Evolutionary conservation across 2,329 filamentous ascomycete genomes (phyloP).

Genomic region (Aspergillus felis): DNA sequence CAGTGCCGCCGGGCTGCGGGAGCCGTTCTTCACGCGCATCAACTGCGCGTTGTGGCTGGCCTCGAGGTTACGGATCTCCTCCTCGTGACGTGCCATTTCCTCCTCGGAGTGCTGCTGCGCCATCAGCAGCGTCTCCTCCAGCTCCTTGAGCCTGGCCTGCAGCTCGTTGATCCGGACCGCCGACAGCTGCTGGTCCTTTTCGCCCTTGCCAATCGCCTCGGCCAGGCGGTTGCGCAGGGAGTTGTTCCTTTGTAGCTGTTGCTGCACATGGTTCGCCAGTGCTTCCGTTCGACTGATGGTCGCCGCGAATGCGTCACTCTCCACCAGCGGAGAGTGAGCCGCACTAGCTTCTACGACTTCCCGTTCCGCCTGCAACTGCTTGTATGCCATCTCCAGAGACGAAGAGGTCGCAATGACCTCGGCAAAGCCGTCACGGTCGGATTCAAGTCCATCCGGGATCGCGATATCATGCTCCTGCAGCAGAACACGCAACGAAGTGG

Average conservation of each 20-base stretch:
- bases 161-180: conserved; percentile 78
- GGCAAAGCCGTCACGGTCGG: conserved; percentile 39
- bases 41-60: conserved; percentile 76
- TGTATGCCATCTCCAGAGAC: conserved; percentile 69
- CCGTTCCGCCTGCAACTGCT: conserved; percentile 66
- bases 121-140: conserved; percentile 78
- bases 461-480: conserved; percentile 79
- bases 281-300: conserved; percentile 76
- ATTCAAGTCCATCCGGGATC: conserved; percentile 59
- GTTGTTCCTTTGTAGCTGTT: conserved; percentile 75
- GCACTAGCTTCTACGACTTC: conserved; percentile 63
- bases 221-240: conserved; percentile 71
- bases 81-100: conserved; percentile 76
- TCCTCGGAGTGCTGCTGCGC: conserved; percentile 87
- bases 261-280: conserved; percentile 71
- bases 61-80: conserved; percentile 71
- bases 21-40: conserved; percentile 61
- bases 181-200: conserved; percentile 75
- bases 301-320: conserved; percentile 64
- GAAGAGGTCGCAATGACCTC: conserved; percentile 60
- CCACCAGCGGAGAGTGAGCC: conserved; percentile 68
- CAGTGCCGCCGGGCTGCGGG: conserved; percentile 42
- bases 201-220: conserved; percentile 76
- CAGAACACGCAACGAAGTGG: conserved; percentile 71
- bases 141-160: conserved; percentile 71